Percentiles rank a stretch among this genome's conserved stretches.
Conservation (phyloP, 495 filamentous ascomycete species). For the Aspergillus affinis region DNA sequence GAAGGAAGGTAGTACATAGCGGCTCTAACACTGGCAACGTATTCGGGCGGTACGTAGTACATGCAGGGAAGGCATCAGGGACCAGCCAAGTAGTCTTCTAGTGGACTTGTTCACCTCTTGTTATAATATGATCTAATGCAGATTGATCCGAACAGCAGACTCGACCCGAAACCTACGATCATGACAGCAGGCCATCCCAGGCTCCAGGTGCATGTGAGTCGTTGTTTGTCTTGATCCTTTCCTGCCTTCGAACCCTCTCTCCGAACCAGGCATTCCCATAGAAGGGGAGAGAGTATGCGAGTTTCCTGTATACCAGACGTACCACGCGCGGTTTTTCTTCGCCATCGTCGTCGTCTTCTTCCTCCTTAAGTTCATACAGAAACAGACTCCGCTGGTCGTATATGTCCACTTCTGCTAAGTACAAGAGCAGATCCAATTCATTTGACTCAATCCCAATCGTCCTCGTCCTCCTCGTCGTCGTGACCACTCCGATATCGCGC, state of each 20-base stretch:
- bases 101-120: not conserved
- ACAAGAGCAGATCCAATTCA: conserved; percentile 5
- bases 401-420: conserved; percentile 19
- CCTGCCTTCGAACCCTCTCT: not conserved
- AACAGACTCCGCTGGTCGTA: not conserved
- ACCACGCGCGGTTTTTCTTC: not conserved
- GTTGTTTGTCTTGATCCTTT: not conserved
- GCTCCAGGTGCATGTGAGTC: no score
- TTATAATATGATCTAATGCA: not conserved
- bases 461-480: conserved; percentile 57
- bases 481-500: conserved; percentile 22
- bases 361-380: not conserved
- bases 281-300: not conserved
- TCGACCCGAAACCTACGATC: no score
- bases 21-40: no score
- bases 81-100: not conserved
- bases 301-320: not conserved
- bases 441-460: conserved; percentile 65
- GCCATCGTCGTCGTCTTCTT: not conserved
- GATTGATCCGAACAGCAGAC: not conserved
- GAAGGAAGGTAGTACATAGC: no score
- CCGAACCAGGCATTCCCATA: not conserved
- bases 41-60: not conserved
- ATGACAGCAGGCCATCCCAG: not conserved
- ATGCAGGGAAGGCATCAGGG: not conserved